These are phyloP conservation scores for Skeletonema tropicum DNA, from an alignment of 108 stramenopile species.

Conservation along the genomic window DNA sequence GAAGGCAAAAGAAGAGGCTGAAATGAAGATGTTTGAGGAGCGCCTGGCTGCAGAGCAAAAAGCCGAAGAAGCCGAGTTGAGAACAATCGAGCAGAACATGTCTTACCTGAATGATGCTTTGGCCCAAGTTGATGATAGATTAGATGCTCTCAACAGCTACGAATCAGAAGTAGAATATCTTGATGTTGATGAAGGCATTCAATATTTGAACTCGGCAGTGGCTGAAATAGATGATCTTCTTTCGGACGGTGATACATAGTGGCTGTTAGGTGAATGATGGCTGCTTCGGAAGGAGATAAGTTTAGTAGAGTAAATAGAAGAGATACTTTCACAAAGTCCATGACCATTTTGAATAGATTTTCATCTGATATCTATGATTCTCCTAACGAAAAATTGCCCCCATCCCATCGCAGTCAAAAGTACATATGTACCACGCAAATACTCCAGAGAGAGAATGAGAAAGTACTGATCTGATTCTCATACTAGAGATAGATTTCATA, in stretches of 20 bases:
- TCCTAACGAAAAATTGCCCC: too few relatives aligned
- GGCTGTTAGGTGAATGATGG: neutral
- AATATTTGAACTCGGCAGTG: neutral
- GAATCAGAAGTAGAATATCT: neutral
- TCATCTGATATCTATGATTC: too few relatives aligned
- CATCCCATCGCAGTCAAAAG: too few relatives aligned
- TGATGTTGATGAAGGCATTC: neutral
- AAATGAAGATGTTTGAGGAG: neutral
- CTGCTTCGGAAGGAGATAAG: too few relatives aligned
- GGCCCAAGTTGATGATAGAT: neutral
- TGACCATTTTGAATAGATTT: too few relatives aligned
- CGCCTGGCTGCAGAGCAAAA: neutral
- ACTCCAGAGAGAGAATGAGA: too few relatives aligned
- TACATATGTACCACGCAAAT: too few relatives aligned
- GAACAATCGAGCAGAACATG: neutral
- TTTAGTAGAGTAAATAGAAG: too few relatives aligned
- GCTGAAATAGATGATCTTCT: neutral
- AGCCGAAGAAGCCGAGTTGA: neutral
- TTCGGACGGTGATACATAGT: neutral
- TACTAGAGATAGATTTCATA: too few relatives aligned
- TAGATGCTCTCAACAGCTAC: neutral
- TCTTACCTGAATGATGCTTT: neutral
- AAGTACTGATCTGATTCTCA: too few relatives aligned
- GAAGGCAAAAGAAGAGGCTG: conserved; percentile 2
- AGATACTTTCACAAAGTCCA: too few relatives aligned